Evolutionary conservation across 345 rosid species (phyloP), one percentile per base, ranked within the genome.

Genomic region (Salix koriyanagi): DNA sequence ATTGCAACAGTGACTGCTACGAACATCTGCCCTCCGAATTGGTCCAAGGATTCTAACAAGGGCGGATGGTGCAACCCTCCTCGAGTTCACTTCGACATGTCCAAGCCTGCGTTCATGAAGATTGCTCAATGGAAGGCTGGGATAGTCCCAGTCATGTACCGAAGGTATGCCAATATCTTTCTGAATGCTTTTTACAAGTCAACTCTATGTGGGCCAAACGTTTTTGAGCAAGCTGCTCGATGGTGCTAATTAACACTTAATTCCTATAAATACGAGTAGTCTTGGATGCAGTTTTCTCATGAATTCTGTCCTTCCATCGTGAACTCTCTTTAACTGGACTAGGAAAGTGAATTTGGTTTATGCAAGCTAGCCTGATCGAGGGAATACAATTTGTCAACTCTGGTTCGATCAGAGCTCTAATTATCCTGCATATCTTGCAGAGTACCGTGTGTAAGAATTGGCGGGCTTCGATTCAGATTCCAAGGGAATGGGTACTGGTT

Each of bases 41-140:
- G 86, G 87, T 76, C 85, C 1, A 28, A 89, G 81, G 80, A 83
- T 79, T 88, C 96, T 19, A 86, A 92, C 73, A 83, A 80, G 32
- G 97, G 97, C 13, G 97, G 98, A 42, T 94, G 98, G 97, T 94
- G 97, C 86, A 91, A 92, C 82, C 97, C 98, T 5, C 97, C 98
- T 64, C 88, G 90, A 2, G 85, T 69, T 78, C 98, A 94, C 77
- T 91, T 94, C 34, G 96, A 94, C 88, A 81, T 94, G 90, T 74
- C 97, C 72, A 94, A 90, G 83, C 98, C 97, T 16, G 94, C 96
- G 18, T 94, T 94, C 87, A 88, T 90, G 96, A 92, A 86, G 69
- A 86, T 94, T 67, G 96, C 97, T 9, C 71, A 82, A n/a, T 92
- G 96, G 96, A 91, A 90, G 73, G 97, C 92, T 7, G 98, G 97